A percentile compares a stretch with the other conserved stretches of the same genome.
phyloP scores from a whole-genome alignment of 1,139 yeast genomes.

The Nematodospora anomalae region DNA sequence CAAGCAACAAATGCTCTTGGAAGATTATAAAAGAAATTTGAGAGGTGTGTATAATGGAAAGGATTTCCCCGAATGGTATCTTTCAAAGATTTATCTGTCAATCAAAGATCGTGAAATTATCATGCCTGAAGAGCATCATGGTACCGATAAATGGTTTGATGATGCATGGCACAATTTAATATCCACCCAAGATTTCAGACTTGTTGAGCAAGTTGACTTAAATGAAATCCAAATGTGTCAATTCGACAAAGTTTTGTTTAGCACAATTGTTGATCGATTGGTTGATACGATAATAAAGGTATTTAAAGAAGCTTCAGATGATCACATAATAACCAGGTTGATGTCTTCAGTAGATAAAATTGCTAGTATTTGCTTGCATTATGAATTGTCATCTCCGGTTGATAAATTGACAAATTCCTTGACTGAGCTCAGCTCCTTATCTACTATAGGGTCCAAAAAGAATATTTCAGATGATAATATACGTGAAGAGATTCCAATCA shows the following conservation, averaged over 20 bases:
- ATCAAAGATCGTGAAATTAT: slow-evolving; percentile 87
- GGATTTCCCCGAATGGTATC: slow-evolving; percentile 85
- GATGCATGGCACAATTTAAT: slow-evolving; percentile 88
- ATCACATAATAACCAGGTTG: slow-evolving; percentile 81
- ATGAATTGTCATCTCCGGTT: slow-evolving; percentile 54
- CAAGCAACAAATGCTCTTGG: slow-evolving; percentile 83
- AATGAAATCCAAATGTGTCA: slow-evolving; percentile 30
- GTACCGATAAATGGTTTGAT: slow-evolving; percentile 85
- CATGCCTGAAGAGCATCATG: slow-evolving; percentile 97
- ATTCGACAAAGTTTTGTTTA: slow-evolving; percentile 73
- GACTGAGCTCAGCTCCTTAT: slow-evolving; percentile 61
- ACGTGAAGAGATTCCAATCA: slow-evolving; percentile 49
- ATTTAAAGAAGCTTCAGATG: slow-evolving; percentile 87
- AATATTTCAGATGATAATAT: slow-evolving; percentile 25
- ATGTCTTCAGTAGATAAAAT: slow-evolving; percentile 86
- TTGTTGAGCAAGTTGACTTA: slow-evolving; percentile 21
- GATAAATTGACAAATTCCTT: slow-evolving; percentile 66
- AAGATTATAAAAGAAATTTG: slow-evolving; percentile 75
- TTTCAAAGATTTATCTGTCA: slow-evolving; percentile 75
- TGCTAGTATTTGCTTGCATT: slow-evolving; percentile 70
- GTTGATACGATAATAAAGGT: slow-evolving; percentile 71
- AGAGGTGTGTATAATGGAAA: slow-evolving; percentile 75
- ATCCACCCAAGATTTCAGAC: slow-evolving; percentile 40
- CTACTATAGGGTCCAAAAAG: slow-evolving; percentile 21
- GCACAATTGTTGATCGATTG: slow-evolving; percentile 57